phyloP scores from a whole-genome alignment of 805 yeast genomes.

The Lipomyces yamadae region DNA sequence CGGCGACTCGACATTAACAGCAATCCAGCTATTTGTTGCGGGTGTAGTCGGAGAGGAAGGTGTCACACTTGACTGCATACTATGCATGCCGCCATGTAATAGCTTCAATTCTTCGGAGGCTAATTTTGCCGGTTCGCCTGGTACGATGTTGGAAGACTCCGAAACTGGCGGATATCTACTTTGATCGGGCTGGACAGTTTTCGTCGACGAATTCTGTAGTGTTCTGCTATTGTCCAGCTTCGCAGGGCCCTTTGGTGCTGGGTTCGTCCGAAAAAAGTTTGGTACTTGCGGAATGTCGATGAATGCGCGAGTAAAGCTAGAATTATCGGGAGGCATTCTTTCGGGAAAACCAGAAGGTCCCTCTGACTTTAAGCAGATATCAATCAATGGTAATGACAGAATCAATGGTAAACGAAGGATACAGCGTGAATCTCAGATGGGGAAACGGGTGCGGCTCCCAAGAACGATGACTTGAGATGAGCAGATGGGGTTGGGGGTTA shows the following conservation, averaged over 20 bases:
- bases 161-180: not conserved
- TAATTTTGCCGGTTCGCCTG: not conserved
- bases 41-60: conserved; percentile 13
- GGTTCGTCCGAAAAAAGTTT: not conserved
- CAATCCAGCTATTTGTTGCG: conserved; percentile 13
- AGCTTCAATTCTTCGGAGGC: not conserved
- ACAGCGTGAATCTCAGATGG: not conserved
- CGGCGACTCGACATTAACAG: conserved; percentile 2
- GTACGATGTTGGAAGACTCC: not conserved
- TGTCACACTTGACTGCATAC: not conserved
- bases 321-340: conserved; percentile 3
- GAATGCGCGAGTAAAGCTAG: not conserved
- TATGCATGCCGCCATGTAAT: not conserved
- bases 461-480: not conserved
- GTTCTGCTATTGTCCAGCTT: not conserved
- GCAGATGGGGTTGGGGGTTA: not conserved
- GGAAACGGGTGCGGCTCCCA: not conserved
- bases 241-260: not conserved
- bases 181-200: not conserved
- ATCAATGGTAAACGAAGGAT: not conserved
- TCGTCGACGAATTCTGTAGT: not conserved
- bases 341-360: not conserved
- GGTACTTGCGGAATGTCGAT: conserved; percentile 3
- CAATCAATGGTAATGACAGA: not conserved
- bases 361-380: not conserved